Evolutionary conservation across 2,329 filamentous ascomycete genomes (phyloP), one percentile per base, ranked within the genome.

Genomic region (Graphilbum sp.): DNA sequence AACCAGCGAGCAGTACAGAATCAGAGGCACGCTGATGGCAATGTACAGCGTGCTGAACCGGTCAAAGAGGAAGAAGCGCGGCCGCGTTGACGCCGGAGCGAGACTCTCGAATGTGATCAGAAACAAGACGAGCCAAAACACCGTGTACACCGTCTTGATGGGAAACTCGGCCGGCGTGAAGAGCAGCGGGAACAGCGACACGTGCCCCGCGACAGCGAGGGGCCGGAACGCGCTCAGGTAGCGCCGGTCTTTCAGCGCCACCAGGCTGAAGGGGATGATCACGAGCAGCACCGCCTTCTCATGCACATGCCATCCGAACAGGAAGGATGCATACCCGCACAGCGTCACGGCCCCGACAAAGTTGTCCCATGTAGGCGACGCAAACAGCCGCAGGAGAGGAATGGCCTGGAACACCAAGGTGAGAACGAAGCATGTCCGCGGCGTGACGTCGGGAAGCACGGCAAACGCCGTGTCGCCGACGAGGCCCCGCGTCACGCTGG

Each of bases 231-330:
- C 88, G 41, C 85, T 79, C 24, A 96, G 75, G 53, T 94, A 87
- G 20, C 90, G 77, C 37, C 90, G 75, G 55, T 96, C 87, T 54
- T 80, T 81, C 37, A 96, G 72, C 0, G 88, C 87, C 43, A 96
- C 79, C 43, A 98, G 69, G 48, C 83, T 92, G 64, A 96, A 96
- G 0, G 90, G 90, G 35, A 96, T 82, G 47, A 98, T 86, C 52
- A 96, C 80, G 17, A 96, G 72, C 18, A 98, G 69, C 41, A 98
- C 82, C 2, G 90, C 90, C 59, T 98, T 98, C 54, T 98, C 90
- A 51, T 98, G 90, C 9, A 98, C 90, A 53, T 98, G 90, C 86
- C 88, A 98, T 40, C 90, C 88, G 49, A 96, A 96, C 10, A 98
- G 68, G 61, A 98, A 98, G 0, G 88, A 95, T 0, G 88, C 82